Conservation (phyloP, 257 asterid species). For the Solanum piurae region DNA sequence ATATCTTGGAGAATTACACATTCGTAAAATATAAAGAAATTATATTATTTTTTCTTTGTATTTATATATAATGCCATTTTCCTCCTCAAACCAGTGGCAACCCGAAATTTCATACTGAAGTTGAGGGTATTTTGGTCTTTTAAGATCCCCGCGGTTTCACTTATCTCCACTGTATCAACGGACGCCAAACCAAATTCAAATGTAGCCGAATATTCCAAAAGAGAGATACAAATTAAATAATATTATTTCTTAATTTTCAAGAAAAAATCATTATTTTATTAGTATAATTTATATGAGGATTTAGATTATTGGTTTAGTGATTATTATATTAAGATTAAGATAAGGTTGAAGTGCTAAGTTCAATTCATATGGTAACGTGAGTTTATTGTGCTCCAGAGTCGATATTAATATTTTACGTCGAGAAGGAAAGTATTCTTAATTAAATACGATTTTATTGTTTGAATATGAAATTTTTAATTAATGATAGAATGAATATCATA, state of each 20-base stretch:
- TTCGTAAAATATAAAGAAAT: background rate
- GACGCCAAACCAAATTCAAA: constrained; percentile 20
- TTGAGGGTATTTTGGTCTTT: background rate
- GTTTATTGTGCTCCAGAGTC: background rate
- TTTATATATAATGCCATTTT: background rate
- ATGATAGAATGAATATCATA: background rate
- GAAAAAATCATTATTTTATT: background rate
- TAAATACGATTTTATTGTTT: background rate
- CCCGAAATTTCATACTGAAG: background rate
- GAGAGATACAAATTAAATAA: background rate
- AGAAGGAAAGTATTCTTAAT: background rate
- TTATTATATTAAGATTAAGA: background rate
- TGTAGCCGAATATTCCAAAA: constrained; percentile 6
- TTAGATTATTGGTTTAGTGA: background rate
- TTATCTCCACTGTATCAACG: constrained; percentile 6
- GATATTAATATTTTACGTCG: background rate
- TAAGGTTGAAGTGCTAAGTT: background rate
- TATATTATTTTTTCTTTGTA: background rate
- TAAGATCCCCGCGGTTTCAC: background rate
- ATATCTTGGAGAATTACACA: background rate
- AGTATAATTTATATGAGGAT: background rate
- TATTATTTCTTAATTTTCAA: background rate
- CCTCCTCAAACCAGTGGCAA: constrained; percentile 17
- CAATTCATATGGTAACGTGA: constrained; percentile 16
- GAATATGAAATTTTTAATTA: background rate